Conservation (phyloP, 768 basidiomycete genomes). For the Glaciozyma martinii region DNA sequence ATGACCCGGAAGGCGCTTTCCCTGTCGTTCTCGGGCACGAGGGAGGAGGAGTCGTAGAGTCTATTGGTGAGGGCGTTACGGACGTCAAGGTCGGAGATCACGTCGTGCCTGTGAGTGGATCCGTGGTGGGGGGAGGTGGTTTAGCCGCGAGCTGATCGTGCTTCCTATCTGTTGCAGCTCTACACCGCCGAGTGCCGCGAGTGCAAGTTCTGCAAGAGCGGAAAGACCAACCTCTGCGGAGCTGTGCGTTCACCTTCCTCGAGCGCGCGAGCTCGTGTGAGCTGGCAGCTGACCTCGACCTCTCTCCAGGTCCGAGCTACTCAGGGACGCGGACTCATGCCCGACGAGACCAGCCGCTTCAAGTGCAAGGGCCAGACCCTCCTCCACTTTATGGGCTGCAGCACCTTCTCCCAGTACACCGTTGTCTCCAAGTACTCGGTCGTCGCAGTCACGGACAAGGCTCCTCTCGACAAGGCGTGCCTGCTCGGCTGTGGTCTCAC, state of each 20-base stretch:
- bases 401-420: conserved; percentile 97
- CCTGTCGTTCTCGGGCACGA: conserved; percentile 36
- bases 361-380: conserved; percentile 75
- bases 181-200: conserved; percentile 66
- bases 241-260: not conserved
- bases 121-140: not conserved
- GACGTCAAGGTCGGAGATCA: conserved; percentile 75
- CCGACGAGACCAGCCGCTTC: conserved; percentile 81
- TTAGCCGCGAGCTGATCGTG: not conserved
- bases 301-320: conserved; percentile 52
- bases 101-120: conserved; percentile 74
- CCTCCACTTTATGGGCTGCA: conserved; percentile 96
- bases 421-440: conserved; percentile 96
- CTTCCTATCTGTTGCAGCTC: conserved; percentile 17
- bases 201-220: conserved; percentile 90
- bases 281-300: too few relatives aligned
- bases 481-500: conserved; percentile 57
- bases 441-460: conserved; percentile 71
- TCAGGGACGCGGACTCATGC: conserved; percentile 81
- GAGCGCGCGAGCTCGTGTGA: too few relatives aligned
- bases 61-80: conserved; percentile 93
- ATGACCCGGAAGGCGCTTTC: conserved; percentile 66
- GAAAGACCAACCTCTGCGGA: conserved; percentile 96
- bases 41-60: conserved; percentile 88
- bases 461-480: conserved; percentile 93